Evolutionary conservation across 1,139 yeast genomes (phyloP).

Genomic region (Diutina neorugosa): DNA sequence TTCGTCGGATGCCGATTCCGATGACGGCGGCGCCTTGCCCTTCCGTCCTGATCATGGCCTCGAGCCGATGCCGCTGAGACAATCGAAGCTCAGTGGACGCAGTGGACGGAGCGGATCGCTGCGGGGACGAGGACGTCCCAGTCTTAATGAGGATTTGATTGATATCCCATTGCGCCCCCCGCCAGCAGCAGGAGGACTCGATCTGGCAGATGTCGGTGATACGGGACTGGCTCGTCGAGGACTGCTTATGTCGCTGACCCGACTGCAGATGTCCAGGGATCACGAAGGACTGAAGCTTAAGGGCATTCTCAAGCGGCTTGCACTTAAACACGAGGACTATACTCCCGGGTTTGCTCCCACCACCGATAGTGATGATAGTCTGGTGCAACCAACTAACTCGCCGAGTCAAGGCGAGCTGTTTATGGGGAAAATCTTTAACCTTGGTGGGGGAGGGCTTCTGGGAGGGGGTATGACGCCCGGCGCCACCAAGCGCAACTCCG

Average conservation of each 20-base stretch:
- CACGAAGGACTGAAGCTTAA: neutral
- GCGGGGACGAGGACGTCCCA: neutral
- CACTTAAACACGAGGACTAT: neutral
- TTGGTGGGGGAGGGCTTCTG: neutral
- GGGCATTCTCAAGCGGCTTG: neutral
- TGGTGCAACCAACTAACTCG: neutral
- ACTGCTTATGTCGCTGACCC: neutral
- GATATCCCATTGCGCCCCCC: neutral
- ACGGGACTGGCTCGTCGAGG: neutral
- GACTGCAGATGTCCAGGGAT: neutral
- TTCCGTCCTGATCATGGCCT: neutral
- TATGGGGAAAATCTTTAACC: neutral
- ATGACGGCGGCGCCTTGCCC: neutral
- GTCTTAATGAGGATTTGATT: neutral
- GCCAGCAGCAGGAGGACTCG: too few species aligned
- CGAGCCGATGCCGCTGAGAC: neutral
- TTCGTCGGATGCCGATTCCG: neutral
- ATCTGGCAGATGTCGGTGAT: too few species aligned
- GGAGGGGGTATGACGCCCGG: conserved; percentile 4
- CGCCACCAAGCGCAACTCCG: neutral
- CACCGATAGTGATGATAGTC: neutral
- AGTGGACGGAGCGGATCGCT: neutral
- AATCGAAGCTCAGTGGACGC: neutral
- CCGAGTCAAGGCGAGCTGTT: neutral
- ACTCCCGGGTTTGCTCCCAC: conserved; percentile 1